Evolutionary conservation across 1,284 basidiomycete species (phyloP).

Genomic region (Cutaneotrichosporon cavernicola): DNA sequence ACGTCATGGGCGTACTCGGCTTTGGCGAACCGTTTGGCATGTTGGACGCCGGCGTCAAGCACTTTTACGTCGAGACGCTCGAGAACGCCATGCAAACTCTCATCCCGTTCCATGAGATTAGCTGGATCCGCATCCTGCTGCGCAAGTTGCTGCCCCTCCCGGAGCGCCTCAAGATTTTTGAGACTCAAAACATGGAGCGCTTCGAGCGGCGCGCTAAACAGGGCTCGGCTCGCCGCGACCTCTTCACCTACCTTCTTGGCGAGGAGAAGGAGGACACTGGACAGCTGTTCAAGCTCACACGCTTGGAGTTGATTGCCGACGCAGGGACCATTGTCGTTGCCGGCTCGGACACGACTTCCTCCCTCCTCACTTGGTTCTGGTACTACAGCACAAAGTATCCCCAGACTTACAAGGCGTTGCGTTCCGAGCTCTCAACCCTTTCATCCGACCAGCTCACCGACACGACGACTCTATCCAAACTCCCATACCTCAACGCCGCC

Average conservation of each 20-base stretch:
- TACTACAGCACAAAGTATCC: slow-evolving; percentile 14
- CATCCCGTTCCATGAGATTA: slow-evolving; percentile 12
- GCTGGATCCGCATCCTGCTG: slow-evolving; percentile 14
- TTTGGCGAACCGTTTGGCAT: slow-evolving; percentile 88
- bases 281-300: slow-evolving; percentile 1
- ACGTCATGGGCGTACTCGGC: slow-evolving; percentile 78
- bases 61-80: slow-evolving; percentile 18
- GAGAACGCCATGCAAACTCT: slow-evolving; percentile 13
- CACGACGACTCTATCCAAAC: slow-evolving; percentile 12
- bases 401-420: slow-evolving; percentile 1
- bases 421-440: slow-evolving; percentile 12
- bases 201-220: slow-evolving; percentile 13
- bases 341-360: slow-evolving; percentile 17
- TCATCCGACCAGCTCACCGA: slow-evolving; percentile 6
- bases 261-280: slow-evolving; percentile 14
- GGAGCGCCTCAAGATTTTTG: slow-evolving; percentile 9
- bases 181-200: slow-evolving; percentile 16
- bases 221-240: slow-evolving; percentile 11
- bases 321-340: slow-evolving; percentile 17
- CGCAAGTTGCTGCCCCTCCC: slow-evolving; percentile 11
- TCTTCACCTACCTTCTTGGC: slow-evolving; percentile 20
- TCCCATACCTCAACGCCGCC: slow-evolving; percentile 71
- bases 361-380: slow-evolving; percentile 20
- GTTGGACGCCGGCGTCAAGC: slow-evolving; percentile 63
- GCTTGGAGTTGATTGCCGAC: slow-evolving; percentile 15